Evolutionary conservation across 768 basidiomycete species (phyloP).

Genomic region (Guyanaporus albipodus): DNA sequence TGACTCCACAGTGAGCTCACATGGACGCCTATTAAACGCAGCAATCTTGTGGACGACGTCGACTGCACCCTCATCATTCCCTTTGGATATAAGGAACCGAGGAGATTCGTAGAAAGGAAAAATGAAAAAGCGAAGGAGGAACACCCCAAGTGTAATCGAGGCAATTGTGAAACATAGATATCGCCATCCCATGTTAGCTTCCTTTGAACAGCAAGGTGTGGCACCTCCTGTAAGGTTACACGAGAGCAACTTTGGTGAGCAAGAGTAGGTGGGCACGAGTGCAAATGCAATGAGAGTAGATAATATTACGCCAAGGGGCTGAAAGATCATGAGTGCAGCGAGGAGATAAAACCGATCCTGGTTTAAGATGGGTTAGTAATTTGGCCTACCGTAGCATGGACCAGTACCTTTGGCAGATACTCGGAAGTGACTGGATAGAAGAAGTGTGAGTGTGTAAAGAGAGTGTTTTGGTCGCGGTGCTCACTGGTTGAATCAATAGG

Average conservation of each 20-base stretch:
- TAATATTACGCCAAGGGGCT: not conserved
- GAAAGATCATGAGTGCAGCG: constrained; percentile 7
- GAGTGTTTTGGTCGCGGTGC: not conserved
- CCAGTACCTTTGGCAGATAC: constrained; percentile 15
- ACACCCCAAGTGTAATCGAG: constrained; percentile 10
- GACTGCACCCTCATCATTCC: constrained; percentile 10
- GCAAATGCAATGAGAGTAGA: constrained; percentile 5
- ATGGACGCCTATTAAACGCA: constrained; percentile 4
- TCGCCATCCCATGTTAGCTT: too few relatives aligned
- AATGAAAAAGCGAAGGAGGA: constrained; percentile 14
- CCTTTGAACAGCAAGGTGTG: constrained; percentile 15
- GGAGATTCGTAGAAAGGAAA: constrained; percentile 17
- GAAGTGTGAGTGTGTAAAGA: not conserved
- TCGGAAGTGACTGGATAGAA: constrained; percentile 6
- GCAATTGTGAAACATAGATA: constrained; percentile 9
- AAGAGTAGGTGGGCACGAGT: constrained; percentile 14
- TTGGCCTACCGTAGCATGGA: too few relatives aligned
- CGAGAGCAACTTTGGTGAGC: constrained; percentile 7
- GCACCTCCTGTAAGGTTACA: constrained; percentile 11
- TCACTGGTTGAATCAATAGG: constrained; percentile 16
- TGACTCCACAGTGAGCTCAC: constrained; percentile 14
- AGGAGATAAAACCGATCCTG: constrained; percentile 18
- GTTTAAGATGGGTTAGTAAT: too few relatives aligned
- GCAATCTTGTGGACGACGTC: constrained; percentile 15
- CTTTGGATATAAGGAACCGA: constrained; percentile 10